Conservation (phyloP, 257 asterid species). For the Solanum okadae region DNA sequence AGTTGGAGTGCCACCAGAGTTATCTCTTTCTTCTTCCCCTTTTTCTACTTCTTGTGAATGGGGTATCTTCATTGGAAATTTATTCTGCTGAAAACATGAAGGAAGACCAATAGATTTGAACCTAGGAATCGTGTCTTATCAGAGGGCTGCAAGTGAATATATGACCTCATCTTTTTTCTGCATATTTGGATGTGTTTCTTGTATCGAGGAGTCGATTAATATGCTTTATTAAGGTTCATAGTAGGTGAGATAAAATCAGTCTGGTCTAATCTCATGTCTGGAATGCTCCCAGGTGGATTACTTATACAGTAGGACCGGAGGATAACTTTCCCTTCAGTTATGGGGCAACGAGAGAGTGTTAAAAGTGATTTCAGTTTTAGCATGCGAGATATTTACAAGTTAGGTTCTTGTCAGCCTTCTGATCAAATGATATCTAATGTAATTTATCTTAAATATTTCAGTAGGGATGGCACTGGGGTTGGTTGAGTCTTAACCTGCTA, state of each 20-base stretch:
- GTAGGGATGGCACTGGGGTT: neutral
- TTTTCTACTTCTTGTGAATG: neutral
- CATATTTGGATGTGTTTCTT: neutral
- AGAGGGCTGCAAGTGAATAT: neutral
- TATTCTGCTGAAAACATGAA: neutral
- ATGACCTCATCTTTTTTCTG: neutral
- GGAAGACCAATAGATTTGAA: neutral
- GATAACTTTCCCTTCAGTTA: neutral
- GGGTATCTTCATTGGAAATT: neutral
- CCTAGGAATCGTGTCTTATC: neutral
- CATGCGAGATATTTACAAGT: neutral
- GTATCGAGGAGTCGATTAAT: neutral
- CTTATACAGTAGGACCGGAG: neutral
- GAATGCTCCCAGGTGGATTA: neutral
- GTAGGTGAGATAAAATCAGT: neutral
- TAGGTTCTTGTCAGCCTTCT: neutral
- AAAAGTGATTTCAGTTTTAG: neutral
- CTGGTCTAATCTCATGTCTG: neutral
- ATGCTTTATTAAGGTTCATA: neutral
- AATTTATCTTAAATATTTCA: neutral
- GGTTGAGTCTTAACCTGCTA: neutral
- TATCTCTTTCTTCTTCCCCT: conserved; percentile 13
- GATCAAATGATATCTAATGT: neutral
- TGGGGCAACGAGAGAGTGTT: neutral
- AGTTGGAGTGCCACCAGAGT: conserved; percentile 41